Base-by-base conservation (phyloP, 2,329 filamentous ascomycete genomes). In the Penicillium sp. region DNA sequence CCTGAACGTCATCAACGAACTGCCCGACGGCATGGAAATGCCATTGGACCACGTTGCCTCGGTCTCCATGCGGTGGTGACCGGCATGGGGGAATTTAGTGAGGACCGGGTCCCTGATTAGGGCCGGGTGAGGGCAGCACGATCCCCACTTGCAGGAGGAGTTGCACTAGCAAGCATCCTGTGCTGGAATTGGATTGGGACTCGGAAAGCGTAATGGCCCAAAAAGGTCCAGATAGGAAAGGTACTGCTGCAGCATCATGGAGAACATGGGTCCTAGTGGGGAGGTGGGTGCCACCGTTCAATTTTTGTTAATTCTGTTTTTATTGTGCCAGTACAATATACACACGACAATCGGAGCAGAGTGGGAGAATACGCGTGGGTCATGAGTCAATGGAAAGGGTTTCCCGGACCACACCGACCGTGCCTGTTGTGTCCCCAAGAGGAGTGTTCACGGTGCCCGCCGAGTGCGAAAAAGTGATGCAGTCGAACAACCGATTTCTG, bases 1-100 rank as follows among this genome's bases (percentile, higher is more conserved):
- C 62, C 61, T 63, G 61, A 61, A 69, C 61, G 61, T 66, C 63
- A 66, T 65, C 46, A 53, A 63, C 58, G 67, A 70, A 68, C 64
- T 61, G 60, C 63, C 63, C 57, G 61, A 67, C 60, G 57, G 50
- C 54, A 62, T 51, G 35, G 44, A 30, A 30, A 51, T 65, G 51
- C 66, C 56, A 74, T 74, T 74, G 71, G 70, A 62, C 72, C 72
- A 74, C 72, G 71, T 74, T 67, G 71, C 64, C 46, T 50, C 57
- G 56, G 65, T 57, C 57, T 62, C 63, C 64, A 64, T 64, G 55
- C 56, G 48, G 44, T 54, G 58, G 54, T 60, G 48, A 54, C 50
- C 50, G 44, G 46, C 36, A 60, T 62, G 58, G 58, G 20, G 61
- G 51, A 56, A 18, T n/a, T 57, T 62, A 60, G 54, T 54, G 51